Conservation (phyloP, 257 asterid species). For the Fraxinus anomala region DNA sequence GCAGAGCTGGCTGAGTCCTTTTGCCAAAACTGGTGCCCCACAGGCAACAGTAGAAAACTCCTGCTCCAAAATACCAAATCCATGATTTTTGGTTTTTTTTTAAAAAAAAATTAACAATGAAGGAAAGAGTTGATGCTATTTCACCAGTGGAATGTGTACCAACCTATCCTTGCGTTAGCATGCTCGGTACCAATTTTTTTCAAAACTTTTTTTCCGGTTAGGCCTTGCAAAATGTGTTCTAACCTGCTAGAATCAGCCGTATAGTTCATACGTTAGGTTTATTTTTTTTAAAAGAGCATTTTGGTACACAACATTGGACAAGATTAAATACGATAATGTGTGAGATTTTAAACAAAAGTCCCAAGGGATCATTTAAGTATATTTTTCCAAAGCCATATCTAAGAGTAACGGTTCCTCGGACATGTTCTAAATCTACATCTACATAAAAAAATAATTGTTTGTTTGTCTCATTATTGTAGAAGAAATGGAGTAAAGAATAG, state of each 20-base stretch:
- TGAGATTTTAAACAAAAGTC: background rate
- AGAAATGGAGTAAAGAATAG: no score
- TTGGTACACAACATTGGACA: no score
- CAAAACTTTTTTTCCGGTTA: conserved; percentile 86
- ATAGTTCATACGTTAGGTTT: background rate
- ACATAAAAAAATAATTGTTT: no score
- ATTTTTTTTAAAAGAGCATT: background rate
- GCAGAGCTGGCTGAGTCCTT: conserved; percentile 76
- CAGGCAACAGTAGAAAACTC: conserved; percentile 72
- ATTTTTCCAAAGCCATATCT: background rate
- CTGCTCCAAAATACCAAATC: conserved; percentile 40
- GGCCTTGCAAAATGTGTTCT: conserved; percentile 97
- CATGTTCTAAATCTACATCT: no score
- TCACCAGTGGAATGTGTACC: conserved; percentile 15
- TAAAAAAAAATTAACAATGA: background rate
- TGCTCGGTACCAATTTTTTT: conserved; percentile 81
- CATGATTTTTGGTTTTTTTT: background rate
- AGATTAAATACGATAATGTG: no score
- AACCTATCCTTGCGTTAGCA: conserved; percentile 90
- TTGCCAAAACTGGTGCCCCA: conserved; percentile 83
- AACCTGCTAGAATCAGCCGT: conserved; percentile 48
- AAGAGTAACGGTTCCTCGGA: background rate
- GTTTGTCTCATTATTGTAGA: no score
- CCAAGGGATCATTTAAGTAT: conserved; percentile 3
- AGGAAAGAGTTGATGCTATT: background rate